Evolutionary conservation across 2,329 filamentous ascomycete genomes (phyloP).

Genomic region (Botrytis aclada): DNA sequence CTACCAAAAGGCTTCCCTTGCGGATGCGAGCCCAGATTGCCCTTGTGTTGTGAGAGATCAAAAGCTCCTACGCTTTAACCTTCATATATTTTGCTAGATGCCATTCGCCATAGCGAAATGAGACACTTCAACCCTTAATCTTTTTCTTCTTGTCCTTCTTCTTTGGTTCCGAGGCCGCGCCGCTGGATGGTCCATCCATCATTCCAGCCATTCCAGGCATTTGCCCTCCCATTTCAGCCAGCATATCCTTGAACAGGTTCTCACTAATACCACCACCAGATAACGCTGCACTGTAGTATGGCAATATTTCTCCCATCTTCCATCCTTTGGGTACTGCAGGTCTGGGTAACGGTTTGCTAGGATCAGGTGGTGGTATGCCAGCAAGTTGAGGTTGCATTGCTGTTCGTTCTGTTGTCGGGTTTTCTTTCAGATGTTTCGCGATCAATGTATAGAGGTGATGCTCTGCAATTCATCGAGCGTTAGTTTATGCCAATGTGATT

Average conservation of each 20-base stretch:
- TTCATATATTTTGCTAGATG: background rate
- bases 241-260: slow-evolving; percentile 94
- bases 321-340: slow-evolving; percentile 80
- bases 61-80: background rate
- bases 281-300: slow-evolving; percentile 83
- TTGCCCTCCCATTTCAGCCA: slow-evolving; percentile 74
- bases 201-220: slow-evolving; percentile 43
- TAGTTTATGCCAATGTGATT: background rate
- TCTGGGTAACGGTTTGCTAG: slow-evolving; percentile 65
- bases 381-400: slow-evolving; percentile 71
- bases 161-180: slow-evolving; percentile 42
- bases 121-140: slow-evolving; percentile 27
- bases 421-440: slow-evolving; percentile 67
- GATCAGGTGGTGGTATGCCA: slow-evolving; percentile 62
- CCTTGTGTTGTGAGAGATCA: background rate
- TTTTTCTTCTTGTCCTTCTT: slow-evolving; percentile 46
- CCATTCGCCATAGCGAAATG: background rate
- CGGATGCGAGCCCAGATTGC: slow-evolving; percentile 5
- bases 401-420: slow-evolving; percentile 72
- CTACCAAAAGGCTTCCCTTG: slow-evolving; percentile 19
- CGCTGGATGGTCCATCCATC: slow-evolving; percentile 38
- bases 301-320: slow-evolving; percentile 83
- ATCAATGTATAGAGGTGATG: slow-evolving; percentile 85
- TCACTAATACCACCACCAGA: slow-evolving; percentile 92
- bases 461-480: slow-evolving; percentile 47